Conservation (phyloP, 208 protist species). For the Trypanosoma grayi region DNA sequence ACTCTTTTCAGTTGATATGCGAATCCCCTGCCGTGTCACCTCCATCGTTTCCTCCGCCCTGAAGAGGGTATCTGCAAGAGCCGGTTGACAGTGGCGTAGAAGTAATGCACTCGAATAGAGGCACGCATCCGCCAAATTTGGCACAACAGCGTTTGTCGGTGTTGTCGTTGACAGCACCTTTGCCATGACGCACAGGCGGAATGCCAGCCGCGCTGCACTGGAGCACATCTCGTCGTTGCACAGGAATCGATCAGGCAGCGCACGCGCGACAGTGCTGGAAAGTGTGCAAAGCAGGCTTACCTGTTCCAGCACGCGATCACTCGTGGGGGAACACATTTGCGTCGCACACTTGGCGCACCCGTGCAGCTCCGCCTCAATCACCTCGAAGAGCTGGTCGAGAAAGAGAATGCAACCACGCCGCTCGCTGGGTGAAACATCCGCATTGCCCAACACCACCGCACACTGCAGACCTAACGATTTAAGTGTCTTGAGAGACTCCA, state of each 20-base stretch:
- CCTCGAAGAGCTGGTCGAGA: constrained; percentile 25
- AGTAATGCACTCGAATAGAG: constrained; percentile 25
- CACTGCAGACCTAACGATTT: constrained; percentile 45
- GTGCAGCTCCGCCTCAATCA: constrained; percentile 23
- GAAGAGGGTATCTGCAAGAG: constrained; percentile 19
- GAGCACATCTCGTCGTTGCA: constrained; percentile 5
- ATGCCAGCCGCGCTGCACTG: constrained; percentile 15
- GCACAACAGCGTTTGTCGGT: background rate
- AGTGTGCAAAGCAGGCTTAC: constrained; percentile 37
- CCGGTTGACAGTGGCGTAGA: constrained; percentile 25
- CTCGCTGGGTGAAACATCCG: constrained; percentile 14
- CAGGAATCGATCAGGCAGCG: constrained; percentile 25
- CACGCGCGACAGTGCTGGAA: constrained; percentile 31
- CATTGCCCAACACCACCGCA: constrained; percentile 25
- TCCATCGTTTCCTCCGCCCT: constrained; percentile 6
- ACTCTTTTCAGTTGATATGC: background rate
- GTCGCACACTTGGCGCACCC: constrained; percentile 16
- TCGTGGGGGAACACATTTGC: background rate
- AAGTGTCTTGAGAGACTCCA: constrained; percentile 34
- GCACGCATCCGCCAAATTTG: constrained; percentile 18
- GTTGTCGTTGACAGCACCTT: constrained; percentile 11
- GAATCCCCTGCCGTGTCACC: constrained; percentile 4
- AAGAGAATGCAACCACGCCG: constrained; percentile 30
- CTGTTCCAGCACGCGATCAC: constrained; percentile 38
- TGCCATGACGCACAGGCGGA: constrained; percentile 21